Evolutionary conservation across 208 protist genomes (phyloP), one percentile per base, ranked within the genome.

Genomic region (Sergeia podlipaevii): DNA sequence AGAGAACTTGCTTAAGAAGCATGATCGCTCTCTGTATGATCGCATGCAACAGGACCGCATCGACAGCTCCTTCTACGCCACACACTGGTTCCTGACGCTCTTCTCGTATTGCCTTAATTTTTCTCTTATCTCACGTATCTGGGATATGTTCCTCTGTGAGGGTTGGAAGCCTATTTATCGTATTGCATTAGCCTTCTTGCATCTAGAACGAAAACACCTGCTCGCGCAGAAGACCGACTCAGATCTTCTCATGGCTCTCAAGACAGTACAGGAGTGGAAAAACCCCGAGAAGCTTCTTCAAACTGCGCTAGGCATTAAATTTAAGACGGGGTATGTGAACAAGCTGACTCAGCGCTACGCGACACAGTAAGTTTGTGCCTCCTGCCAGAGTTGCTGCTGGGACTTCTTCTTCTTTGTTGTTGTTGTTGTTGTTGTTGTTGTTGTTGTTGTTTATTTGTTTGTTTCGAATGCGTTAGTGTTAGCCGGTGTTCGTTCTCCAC

Each of bases 131-230:
- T 80, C 65, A 11, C 82, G 86, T 37, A 90, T 96, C 29, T 93
- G 86, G 85, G 90, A 96, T 66, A 90, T 91, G 77, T 96, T 96
- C 60, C 50, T 96, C 55, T 93, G 80, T 52, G 90, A 96, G 61
- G 90, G 90, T 26, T 96, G 90, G 87, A 96, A 96, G 55, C 68
- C 85, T 32, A 85, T 96, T 17, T 91, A 79, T 60, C 87, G 90
- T 36, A 57, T 95, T 17, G 85, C 85, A 1, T 60, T 96, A 13
- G 70, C 78, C 23, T 61, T 96, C n/a, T 52, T 96, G 24, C 69
- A 80, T 36, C 50, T 90, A 2, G 73, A 92, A 20, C 46, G 76
- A 53, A 44, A 56, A 37, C 55, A 49, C 13, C 37, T 96, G 20
- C 48, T 91, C 11, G 20, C 33, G 0, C 45, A 63, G 39, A 57